Percentiles rank a stretch among this genome's conserved stretches.
phyloP scores from a whole-genome alignment of 805 yeast genomes.

The Phaffomyces antillensis region DNA sequence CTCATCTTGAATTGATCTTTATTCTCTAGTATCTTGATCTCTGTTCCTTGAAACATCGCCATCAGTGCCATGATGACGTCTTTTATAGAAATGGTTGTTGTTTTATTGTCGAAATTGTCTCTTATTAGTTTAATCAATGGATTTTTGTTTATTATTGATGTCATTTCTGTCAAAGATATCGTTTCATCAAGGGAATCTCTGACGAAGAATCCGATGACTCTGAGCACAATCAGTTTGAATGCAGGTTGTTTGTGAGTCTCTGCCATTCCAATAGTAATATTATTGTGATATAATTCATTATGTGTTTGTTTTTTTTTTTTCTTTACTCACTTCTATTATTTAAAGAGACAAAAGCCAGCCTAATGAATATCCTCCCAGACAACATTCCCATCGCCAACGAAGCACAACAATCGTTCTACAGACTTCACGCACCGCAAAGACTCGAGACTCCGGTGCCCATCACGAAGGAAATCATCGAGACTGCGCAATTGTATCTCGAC shows the following conservation, averaged over 20 bases:
- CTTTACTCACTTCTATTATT: neutral
- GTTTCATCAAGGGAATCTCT: slow-evolving; percentile 18
- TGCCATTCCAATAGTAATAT: neutral
- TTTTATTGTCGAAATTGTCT: slow-evolving; percentile 4
- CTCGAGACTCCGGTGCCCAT: neutral
- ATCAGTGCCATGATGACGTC: slow-evolving; percentile 23
- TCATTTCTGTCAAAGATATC: slow-evolving; percentile 17
- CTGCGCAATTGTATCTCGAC: neutral
- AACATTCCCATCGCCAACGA: neutral
- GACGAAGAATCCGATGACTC: slow-evolving; percentile 21
- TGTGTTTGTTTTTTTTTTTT: neutral
- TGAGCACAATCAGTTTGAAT: slow-evolving; percentile 19
- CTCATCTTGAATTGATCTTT: slow-evolving; percentile 20
- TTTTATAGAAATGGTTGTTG: slow-evolving; percentile 9
- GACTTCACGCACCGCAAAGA: neutral
- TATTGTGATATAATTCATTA: neutral
- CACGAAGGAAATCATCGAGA: neutral
- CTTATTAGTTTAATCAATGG: slow-evolving; percentile 11
- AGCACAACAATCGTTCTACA: neutral
- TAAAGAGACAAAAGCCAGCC: accelerated
- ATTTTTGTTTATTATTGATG: slow-evolving; percentile 17
- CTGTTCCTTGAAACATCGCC: slow-evolving; percentile 15
- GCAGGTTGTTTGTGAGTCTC: slow-evolving; percentile 8
- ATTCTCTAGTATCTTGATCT: slow-evolving; percentile 19
- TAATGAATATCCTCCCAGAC: neutral